Evolutionary conservation across 148 eudicot genomes (phyloP).

Genomic region (Nepenthes gracilis): DNA sequence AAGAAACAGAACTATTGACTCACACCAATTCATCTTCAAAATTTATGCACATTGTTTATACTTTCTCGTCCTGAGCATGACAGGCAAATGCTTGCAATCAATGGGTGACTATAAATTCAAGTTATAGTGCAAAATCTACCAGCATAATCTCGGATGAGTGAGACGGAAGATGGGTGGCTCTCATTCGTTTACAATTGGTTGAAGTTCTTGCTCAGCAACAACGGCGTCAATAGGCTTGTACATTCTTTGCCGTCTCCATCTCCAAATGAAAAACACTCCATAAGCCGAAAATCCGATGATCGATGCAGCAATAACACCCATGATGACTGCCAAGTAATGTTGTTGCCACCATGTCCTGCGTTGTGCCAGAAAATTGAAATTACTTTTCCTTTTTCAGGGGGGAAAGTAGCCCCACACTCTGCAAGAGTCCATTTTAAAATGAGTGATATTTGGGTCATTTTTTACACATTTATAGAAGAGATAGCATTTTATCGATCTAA

Average conservation of each 20-base stretch:
- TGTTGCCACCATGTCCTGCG: constrained; percentile 73
- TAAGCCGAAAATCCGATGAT: constrained; percentile 37
- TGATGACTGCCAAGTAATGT: constrained; percentile 38
- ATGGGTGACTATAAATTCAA: no score
- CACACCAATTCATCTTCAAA: no score
- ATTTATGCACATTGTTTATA: no score
- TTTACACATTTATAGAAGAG: no score
- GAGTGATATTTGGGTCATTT: no score
- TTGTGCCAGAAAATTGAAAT: constrained; percentile 4
- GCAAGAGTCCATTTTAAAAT: no score
- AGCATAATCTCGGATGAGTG: background rate
- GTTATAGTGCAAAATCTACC: background rate
- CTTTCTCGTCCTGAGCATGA: no score
- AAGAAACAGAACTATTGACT: no score
- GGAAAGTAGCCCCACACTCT: background rate
- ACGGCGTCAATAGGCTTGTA: constrained; percentile 61
- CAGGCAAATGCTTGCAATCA: no score
- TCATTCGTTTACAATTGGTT: constrained; percentile 36
- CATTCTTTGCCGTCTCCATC: constrained; percentile 27
- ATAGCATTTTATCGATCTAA: no score
- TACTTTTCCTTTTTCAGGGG: background rate
- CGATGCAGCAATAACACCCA: constrained; percentile 26
- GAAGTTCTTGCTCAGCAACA: constrained; percentile 75
- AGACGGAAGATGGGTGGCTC: background rate
- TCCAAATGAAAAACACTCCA: constrained; percentile 48